A percentile compares a stretch with the other conserved stretches of the same genome.
Conservation (phyloP, 345 rosid genomes). For the Psidium guajava region DNA sequence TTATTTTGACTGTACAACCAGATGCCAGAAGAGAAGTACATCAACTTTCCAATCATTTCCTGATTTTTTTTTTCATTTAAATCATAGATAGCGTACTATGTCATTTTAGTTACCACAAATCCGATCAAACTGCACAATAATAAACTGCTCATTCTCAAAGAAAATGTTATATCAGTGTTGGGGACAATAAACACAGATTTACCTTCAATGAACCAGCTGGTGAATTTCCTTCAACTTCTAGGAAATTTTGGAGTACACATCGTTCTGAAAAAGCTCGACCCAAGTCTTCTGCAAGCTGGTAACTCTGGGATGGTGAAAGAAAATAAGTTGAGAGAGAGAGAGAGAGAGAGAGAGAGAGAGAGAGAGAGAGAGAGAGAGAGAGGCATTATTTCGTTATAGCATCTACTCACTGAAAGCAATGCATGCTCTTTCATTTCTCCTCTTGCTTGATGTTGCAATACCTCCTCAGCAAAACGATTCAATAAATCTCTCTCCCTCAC, state of each 20-base stretch:
- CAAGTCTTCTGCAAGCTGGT: conserved; percentile 81
- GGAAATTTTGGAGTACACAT: conserved; percentile 44
- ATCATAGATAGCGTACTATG: neutral
- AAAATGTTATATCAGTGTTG: neutral
- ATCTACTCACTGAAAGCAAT: conserved; percentile 37
- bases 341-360: neutral
- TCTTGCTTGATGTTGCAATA: conserved; percentile 43
- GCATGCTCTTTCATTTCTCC: conserved; percentile 62
- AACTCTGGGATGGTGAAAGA: conserved; percentile 29
- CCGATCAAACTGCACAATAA: neutral
- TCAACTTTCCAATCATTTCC: neutral
- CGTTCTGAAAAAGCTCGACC: conserved; percentile 86
- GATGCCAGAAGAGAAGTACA: neutral
- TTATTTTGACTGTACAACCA: neutral
- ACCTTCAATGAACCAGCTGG: conserved; percentile 60
- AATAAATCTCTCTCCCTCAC: conserved; percentile 85
- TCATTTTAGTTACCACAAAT: neutral
- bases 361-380: neutral
- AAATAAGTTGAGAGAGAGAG: neutral
- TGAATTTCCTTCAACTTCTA: conserved; percentile 44
- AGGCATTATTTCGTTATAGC: neutral
- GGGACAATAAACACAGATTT: neutral
- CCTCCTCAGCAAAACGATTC: conserved; percentile 48
- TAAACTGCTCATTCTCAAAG: neutral
- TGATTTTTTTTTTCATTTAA: neutral